Evolutionary conservation across 78 protist species (phyloP).

Genomic region (Fonticula alba): DNA sequence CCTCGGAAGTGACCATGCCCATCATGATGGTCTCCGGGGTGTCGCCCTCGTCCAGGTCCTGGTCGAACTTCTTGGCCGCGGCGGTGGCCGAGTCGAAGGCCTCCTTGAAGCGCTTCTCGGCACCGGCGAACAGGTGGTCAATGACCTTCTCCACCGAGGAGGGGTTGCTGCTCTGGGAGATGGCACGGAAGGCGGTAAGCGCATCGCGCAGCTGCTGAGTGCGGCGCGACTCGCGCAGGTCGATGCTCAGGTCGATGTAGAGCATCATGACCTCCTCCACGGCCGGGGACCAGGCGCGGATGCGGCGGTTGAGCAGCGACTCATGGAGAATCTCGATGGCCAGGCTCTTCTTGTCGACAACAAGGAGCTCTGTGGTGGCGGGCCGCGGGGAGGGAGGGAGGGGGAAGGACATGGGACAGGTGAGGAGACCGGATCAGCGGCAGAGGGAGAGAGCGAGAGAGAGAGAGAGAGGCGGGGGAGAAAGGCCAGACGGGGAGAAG

Average conservation of each 20-base stretch:
- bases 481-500: too few species aligned
- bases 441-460: too few species aligned
- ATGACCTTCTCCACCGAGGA: slow-evolving; percentile 21
- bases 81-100: slow-evolving; percentile 8
- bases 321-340: too few species aligned
- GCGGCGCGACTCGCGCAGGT: neutral
- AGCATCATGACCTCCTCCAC: neutral
- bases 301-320: too few species aligned
- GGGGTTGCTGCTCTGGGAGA: slow-evolving; percentile 22
- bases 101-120: slow-evolving; percentile 3
- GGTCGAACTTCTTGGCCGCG: neutral
- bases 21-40: slow-evolving; percentile 36
- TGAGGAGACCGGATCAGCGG: too few species aligned
- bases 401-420: too few species aligned
- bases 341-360: too few species aligned
- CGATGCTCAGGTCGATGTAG: slow-evolving; percentile 17
- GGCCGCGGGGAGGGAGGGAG: too few species aligned
- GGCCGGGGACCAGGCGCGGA: too few species aligned
- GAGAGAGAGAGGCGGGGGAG: too few species aligned
- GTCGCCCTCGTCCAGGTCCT: slow-evolving; percentile 19
- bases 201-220: slow-evolving; percentile 28
- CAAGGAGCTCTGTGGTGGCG: too few species aligned
- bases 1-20: slow-evolving; percentile 9
- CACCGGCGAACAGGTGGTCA: neutral
- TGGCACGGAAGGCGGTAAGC: slow-evolving; percentile 23